Percentiles rank a stretch among this genome's conserved stretches.
phyloP scores from a whole-genome alignment of 306 rosid genomes.

The barrel medic (Medicago truncatula) region DNA sequence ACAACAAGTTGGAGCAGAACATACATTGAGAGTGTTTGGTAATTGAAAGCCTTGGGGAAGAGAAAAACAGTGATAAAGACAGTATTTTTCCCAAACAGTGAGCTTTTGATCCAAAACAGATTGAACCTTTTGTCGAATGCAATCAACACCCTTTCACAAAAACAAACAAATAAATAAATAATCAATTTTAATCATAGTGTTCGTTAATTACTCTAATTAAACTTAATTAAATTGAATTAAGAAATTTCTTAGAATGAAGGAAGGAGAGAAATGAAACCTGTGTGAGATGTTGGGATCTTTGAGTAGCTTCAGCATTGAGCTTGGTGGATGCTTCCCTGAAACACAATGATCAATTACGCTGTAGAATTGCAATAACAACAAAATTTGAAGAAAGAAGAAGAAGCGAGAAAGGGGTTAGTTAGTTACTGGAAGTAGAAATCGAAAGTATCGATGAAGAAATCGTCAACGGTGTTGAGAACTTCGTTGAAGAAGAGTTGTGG shows the following conservation, averaged over 20 bases:
- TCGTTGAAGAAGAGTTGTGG: conserved; percentile 81
- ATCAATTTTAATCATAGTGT: neutral
- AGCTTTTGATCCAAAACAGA: conserved; percentile 68
- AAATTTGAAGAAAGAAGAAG: neutral
- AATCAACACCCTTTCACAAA: conserved; percentile 59
- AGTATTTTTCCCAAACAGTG: conserved; percentile 77
- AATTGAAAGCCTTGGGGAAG: conserved; percentile 69
- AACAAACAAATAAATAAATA: neutral
- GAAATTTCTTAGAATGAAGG: neutral
- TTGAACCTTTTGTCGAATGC: conserved; percentile 54
- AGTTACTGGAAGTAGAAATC: conserved; percentile 62
- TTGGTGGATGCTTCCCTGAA: conserved; percentile 67
- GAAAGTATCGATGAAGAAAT: conserved; percentile 66
- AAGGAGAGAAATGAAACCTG: conserved; percentile 45
- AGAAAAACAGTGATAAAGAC: conserved; percentile 70
- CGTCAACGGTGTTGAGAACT: conserved; percentile 70
- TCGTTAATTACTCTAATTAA: neutral
- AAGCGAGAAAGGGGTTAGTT: neutral
- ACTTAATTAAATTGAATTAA: neutral
- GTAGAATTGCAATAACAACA: neutral
- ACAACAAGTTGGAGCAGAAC: conserved; percentile 30
- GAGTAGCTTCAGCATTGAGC: conserved; percentile 55
- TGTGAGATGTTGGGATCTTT: conserved; percentile 62
- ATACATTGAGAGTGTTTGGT: conserved; percentile 55
- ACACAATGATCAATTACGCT: neutral